A percentile compares a stretch with the other conserved stretches of the same genome.
phyloP scores from a whole-genome alignment of 371 early-diverging fungal species.

The Scutellospora calospora region DNA sequence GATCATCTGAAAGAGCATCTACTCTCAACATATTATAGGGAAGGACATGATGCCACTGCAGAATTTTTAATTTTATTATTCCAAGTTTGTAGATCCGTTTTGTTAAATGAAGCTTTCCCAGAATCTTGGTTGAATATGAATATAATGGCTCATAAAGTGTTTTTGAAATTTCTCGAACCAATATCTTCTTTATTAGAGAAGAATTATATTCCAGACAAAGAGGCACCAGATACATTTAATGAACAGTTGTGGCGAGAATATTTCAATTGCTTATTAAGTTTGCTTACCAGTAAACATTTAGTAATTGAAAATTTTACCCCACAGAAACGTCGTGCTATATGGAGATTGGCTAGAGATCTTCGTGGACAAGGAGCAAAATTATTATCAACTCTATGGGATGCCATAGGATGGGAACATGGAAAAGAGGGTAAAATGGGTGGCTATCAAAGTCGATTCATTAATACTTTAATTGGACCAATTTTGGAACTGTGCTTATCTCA shows the following conservation, averaged over 20 bases:
- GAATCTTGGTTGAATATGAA: constrained; percentile 67
- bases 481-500: constrained; percentile 67
- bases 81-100: constrained; percentile 59
- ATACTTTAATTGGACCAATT: constrained; percentile 66
- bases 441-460: constrained; percentile 61
- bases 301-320: constrained; percentile 67
- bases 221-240: constrained; percentile 42
- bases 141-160: constrained; percentile 63
- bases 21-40: constrained; percentile 50
- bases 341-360: constrained; percentile 70
- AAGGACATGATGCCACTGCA: constrained; percentile 60
- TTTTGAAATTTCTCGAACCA: constrained; percentile 63
- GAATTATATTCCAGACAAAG: constrained; percentile 54
- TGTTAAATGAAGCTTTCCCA: constrained; percentile 62
- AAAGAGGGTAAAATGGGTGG: constrained; percentile 46
- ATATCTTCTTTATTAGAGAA: constrained; percentile 60
- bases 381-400: constrained; percentile 64
- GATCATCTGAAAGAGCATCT: constrained; percentile 57
- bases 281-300: constrained; percentile 65
- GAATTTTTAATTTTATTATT: constrained; percentile 63
- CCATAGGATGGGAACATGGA: constrained; percentile 45
- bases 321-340: constrained; percentile 65
- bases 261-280: constrained; percentile 62
- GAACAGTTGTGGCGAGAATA: constrained; percentile 65
- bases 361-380: constrained; percentile 68